A percentile compares a stretch with the other conserved stretches of the same genome.
Conservation (phyloP, 108 stramenopile species). For the Fragilariopsis cylindrus region DNA sequence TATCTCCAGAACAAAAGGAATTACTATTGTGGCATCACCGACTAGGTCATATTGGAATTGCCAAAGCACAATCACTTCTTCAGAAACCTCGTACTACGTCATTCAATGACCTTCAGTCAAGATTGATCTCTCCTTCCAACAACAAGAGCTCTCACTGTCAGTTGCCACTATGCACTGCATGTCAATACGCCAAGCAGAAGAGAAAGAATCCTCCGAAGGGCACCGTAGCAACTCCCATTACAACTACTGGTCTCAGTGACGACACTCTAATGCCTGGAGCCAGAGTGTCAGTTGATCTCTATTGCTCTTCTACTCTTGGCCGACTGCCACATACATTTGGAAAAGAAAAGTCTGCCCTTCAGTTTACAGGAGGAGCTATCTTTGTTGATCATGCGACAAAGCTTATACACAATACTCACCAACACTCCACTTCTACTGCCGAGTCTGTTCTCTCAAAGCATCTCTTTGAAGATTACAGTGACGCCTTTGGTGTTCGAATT, state of each 20-base stretch:
- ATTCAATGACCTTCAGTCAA: too few relatives aligned
- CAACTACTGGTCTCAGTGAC: not conserved
- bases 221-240: not conserved
- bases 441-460: conserved; percentile 47
- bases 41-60: conserved; percentile 32
- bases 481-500: conserved; percentile 24
- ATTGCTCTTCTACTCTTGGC: conserved; percentile 29
- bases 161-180: not conserved
- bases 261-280: conserved; percentile 32
- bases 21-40: conserved; percentile 40
- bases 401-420: conserved; percentile 21
- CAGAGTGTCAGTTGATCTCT: conserved; percentile 44
- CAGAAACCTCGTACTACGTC: not conserved
- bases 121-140: too few relatives aligned
- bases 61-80: not conserved
- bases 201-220: not conserved
- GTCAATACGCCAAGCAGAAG: conserved; percentile 28
- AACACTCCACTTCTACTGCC: conserved; percentile 24
- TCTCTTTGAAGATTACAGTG: conserved; percentile 25
- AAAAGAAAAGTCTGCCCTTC: conserved; percentile 21
- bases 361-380: conserved; percentile 29
- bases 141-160: too few relatives aligned
- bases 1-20: conserved; percentile 43
- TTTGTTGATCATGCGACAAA: conserved; percentile 48
- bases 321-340: conserved; percentile 35